Evolutionary conservation across 345 rosid species (phyloP).

Genomic region (Aquilaria malaccensis): DNA sequence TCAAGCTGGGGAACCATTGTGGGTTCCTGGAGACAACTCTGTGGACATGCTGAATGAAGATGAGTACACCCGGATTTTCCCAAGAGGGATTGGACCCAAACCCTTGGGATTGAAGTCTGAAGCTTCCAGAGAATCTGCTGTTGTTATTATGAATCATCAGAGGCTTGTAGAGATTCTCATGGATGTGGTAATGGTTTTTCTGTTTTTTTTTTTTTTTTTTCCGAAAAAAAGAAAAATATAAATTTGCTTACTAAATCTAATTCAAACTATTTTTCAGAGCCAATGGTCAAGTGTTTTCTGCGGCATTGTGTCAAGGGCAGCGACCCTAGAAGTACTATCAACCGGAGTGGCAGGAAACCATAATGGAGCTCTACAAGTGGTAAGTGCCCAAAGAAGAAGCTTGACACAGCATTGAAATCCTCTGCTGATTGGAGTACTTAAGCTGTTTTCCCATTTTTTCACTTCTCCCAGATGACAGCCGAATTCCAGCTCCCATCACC

Average conservation of each 20-base stretch:
- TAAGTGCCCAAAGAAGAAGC: constrained; percentile 15
- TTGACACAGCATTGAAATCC: no score
- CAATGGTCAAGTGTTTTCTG: constrained; percentile 78
- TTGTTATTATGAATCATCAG: constrained; percentile 68
- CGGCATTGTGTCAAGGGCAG: constrained; percentile 73
- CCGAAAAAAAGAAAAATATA: no score
- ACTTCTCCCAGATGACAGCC: constrained; percentile 51
- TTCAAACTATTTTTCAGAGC: constrained; percentile 29
- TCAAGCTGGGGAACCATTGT: constrained; percentile 59
- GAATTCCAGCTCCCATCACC: constrained; percentile 91
- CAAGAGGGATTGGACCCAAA: constrained; percentile 71
- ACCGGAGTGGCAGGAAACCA: constrained; percentile 92
- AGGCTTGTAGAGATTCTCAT: constrained; percentile 80
- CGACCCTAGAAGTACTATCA: constrained; percentile 73
- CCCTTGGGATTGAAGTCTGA: constrained; percentile 61
- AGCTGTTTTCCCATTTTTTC: no score
- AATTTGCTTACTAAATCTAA: neutral
- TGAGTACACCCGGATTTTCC: constrained; percentile 67
- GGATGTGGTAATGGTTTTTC: constrained; percentile 53
- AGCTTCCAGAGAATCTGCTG: constrained; percentile 71
- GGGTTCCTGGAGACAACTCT: constrained; percentile 39
- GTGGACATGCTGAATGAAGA: constrained; percentile 55
- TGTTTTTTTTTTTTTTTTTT: neutral
- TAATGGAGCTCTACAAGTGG: constrained; percentile 94
- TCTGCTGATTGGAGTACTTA: neutral